Percentiles rank a stretch among this genome's conserved stretches.
Conservation (phyloP, 495 filamentous ascomycete genomes). For the Entonaema liquescens region DNA sequence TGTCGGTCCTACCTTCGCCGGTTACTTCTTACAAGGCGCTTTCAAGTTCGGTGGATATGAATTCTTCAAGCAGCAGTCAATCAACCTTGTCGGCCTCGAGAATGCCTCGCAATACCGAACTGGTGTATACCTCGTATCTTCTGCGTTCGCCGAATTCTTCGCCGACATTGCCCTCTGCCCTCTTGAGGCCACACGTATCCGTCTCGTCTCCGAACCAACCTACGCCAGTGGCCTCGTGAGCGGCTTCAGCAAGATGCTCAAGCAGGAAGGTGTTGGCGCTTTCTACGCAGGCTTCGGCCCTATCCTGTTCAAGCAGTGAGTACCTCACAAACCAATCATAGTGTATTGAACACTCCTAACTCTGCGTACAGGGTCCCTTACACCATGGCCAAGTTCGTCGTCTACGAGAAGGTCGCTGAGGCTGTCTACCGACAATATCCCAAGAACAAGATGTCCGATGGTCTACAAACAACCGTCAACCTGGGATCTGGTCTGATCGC, state of each 20-base stretch:
- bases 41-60: conserved; percentile 97
- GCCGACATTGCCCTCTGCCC: conserved; percentile 94
- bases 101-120: conserved; percentile 86
- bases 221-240: conserved; percentile 83
- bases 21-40: conserved; percentile 94
- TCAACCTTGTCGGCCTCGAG: conserved; percentile 83
- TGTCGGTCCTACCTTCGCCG: conserved; percentile 85
- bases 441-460: conserved; percentile 78
- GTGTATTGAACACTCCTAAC: not conserved
- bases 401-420: conserved; percentile 97
- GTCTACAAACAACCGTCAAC: conserved; percentile 87
- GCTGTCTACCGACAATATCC: conserved; percentile 73
- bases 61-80: conserved; percentile 92
- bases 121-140: conserved; percentile 86
- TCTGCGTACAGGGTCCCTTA: conserved; percentile 80
- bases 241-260: conserved; percentile 86
- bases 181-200: conserved; percentile 92
- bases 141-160: conserved; percentile 88
- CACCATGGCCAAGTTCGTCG: conserved; percentile 99
- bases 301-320: conserved; percentile 96
- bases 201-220: conserved; percentile 89
- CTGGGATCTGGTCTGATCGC: conserved; percentile 94
- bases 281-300: conserved; percentile 97
- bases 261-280: conserved; percentile 82
- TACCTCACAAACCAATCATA: conserved; percentile 25